Conservation (phyloP, 2,329 filamentous ascomycete genomes). For the Epicoccum nigrum region DNA sequence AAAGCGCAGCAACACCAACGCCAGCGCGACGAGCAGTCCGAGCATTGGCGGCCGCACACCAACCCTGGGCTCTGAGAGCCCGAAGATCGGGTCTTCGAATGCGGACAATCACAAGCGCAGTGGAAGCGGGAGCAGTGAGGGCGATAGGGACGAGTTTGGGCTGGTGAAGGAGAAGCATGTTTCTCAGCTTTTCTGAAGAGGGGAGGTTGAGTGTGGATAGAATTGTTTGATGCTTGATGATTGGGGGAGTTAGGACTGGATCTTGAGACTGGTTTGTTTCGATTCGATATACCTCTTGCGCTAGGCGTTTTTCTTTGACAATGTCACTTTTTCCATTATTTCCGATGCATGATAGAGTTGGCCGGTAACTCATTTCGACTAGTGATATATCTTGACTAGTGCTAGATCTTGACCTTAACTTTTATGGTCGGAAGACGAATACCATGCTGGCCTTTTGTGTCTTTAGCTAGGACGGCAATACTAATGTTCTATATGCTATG, state of each 20-base stretch:
- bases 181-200: slow-evolving; percentile 5
- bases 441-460: too few relatives aligned
- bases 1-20: slow-evolving; percentile 12
- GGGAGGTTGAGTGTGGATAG: not conserved
- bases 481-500: too few relatives aligned
- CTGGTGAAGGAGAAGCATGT: slow-evolving; percentile 9
- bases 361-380: too few relatives aligned
- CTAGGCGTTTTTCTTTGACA: slow-evolving; percentile 2
- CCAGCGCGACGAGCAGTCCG: slow-evolving; percentile 10
- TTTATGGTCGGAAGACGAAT: too few relatives aligned
- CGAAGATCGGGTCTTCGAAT: slow-evolving; percentile 7
- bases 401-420: too few relatives aligned
- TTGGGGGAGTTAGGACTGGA: not conserved
- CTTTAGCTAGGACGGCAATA: too few relatives aligned
- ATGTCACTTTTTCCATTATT: slow-evolving; percentile 3
- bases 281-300: slow-evolving; percentile 4
- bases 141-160: slow-evolving; percentile 12
- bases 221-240: not conserved
- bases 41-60: slow-evolving; percentile 13
- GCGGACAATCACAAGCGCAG: slow-evolving; percentile 10
- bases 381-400: too few relatives aligned
- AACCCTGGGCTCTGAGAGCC: slow-evolving; percentile 6
- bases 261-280: not conserved
- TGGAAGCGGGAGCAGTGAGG: slow-evolving; percentile 4
- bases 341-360: too few relatives aligned